Percentiles rank a stretch among this genome's conserved stretches.
phyloP scores from a whole-genome alignment of 345 rosid genomes.

The Turnera subulata region DNA sequence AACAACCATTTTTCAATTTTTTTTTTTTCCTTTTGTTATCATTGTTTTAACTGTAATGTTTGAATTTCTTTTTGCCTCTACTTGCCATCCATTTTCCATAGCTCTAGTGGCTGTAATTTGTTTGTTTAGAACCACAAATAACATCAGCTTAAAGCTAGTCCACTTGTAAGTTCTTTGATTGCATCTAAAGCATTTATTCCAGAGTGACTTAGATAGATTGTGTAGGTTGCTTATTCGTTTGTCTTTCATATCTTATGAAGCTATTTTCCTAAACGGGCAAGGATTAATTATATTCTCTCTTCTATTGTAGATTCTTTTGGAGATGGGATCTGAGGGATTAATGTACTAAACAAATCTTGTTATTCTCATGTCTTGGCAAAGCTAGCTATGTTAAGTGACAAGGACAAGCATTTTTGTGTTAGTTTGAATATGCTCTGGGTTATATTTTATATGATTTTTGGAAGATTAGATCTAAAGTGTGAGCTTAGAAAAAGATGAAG shows the following conservation, averaged over 20 bases:
- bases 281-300: conserved; percentile 1
- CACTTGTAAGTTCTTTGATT: too few species aligned
- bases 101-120: too few species aligned
- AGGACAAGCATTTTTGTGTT: conserved; percentile 5
- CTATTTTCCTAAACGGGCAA: neutral
- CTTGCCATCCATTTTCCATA: neutral
- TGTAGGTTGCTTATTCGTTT: neutral
- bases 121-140: too few species aligned
- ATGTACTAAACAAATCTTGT: neutral
- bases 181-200: too few species aligned
- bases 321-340: neutral
- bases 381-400: conserved; percentile 2
- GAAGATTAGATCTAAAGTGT: conserved; percentile 7
- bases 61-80: neutral
- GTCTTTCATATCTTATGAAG: neutral
- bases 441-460: neutral
- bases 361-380: neutral
- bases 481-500: neutral
- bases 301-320: neutral
- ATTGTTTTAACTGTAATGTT: too few species aligned
- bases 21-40: too few species aligned
- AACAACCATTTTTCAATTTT: too few species aligned
- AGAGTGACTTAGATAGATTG: too few species aligned
- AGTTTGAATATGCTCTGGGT: neutral
- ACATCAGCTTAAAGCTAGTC: too few species aligned